Evolutionary conservation across 441 rosid genomes (phyloP), one percentile per base, ranked within the genome.

Genomic region (Jatropha podagrica): DNA sequence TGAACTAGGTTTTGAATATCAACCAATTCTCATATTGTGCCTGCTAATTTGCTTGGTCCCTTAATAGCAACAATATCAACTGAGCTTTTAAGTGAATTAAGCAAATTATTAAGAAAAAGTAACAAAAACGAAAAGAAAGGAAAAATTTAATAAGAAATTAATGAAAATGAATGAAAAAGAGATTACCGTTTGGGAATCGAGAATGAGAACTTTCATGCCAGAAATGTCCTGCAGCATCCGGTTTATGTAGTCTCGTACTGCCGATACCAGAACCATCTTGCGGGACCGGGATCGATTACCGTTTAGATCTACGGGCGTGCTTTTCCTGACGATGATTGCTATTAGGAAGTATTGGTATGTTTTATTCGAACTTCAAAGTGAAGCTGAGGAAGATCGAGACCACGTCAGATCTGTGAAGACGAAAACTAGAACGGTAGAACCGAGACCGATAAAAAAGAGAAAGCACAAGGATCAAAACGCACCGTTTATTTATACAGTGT

Each of bases 181-280:
- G 66, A 74, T 54, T 80, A 95, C 99, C 87, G 99, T 95, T 81
- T 95, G 97, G 62, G 95, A 88, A 79, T 95, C 99, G 68, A 93
- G 98, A 76, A 95, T 90, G 84, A 95, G 98, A 74, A 95, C 99
- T 80, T 95, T 93, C 99, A 95, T 95, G 87, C 99, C 99, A 84
- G 97, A 90, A 83, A 93, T 93, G 75, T 92, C 98, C 77, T 93
- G 96, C 81, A 95, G 79, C 98, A 93, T 92, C 79, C 99, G 92
- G 79, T 93, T 91, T 65, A 93, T 70, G 84, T 95, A 95, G 80
- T 95, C 96, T 61, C 98, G 96, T 38, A 76, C 93, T 37, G 98
- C 92, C 60, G 92, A 77, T 20, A 93, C 88, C 73, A 93, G 78
- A 75, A 91, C 99, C 98, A 95, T 93, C 76, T 80, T 78, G 41